Percentiles rank a stretch among this genome's conserved stretches.
phyloP scores from a whole-genome alignment of 2,329 filamentous ascomycete species.

The Fusarium torreyae region DNA sequence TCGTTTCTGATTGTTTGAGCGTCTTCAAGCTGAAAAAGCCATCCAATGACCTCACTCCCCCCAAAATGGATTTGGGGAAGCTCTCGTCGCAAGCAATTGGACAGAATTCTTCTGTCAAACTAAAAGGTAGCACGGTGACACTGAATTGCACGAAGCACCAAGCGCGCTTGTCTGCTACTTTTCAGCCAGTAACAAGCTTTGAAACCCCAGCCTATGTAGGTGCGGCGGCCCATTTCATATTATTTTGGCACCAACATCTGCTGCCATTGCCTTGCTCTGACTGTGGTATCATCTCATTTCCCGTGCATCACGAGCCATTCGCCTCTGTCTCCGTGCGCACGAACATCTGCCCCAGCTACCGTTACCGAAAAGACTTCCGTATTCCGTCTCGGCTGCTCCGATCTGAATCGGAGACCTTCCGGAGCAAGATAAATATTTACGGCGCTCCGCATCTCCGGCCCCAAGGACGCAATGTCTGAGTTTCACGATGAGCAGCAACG shows the following conservation, averaged over 20 bases:
- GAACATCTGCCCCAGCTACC: background rate
- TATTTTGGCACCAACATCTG: constrained; percentile 19
- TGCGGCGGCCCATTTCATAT: constrained; percentile 33
- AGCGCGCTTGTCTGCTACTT: constrained; percentile 5
- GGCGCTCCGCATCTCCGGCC: constrained; percentile 11
- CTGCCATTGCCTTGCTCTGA: constrained; percentile 19
- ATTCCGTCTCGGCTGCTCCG: constrained; percentile 30
- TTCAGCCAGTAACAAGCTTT: constrained; percentile 28
- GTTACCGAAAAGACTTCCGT: constrained; percentile 25
- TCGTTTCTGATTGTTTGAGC: constrained; percentile 34
- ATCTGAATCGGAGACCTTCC: constrained; percentile 19
- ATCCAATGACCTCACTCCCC: constrained; percentile 10
- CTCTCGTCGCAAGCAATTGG: constrained; percentile 24
- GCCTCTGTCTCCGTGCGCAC: constrained; percentile 5
- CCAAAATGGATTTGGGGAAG: constrained; percentile 7
- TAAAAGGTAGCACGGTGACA: constrained; percentile 24
- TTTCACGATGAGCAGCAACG: constrained; percentile 34
- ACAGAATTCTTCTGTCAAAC: background rate
- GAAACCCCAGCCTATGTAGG: constrained; percentile 32
- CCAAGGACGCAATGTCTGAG: constrained; percentile 19
- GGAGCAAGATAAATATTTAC: background rate
- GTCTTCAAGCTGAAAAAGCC: constrained; percentile 7
- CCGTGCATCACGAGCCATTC: constrained; percentile 22
- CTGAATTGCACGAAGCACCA: constrained; percentile 28
- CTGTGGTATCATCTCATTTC: constrained; percentile 38